These are phyloP conservation scores for Pulveroboletus sp. DNA, from an alignment of 768 basidiomycete genomes.

Conservation along the genomic window DNA sequence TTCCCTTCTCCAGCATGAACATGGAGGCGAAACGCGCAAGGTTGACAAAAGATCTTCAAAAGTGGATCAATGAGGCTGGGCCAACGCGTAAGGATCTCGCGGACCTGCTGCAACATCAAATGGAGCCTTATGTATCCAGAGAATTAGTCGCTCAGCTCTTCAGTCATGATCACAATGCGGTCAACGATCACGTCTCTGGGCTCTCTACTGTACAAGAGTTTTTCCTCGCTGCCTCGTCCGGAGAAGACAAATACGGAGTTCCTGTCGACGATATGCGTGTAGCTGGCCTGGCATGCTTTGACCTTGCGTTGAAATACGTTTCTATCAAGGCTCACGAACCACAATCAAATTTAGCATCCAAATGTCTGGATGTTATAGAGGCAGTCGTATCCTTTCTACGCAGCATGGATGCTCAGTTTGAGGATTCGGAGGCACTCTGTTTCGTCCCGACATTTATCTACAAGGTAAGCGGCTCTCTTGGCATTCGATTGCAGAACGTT, in stretches of 20 bases:
- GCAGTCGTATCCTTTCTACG: constrained; percentile 75
- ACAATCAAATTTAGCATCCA: constrained; percentile 83
- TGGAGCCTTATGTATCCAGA: constrained; percentile 80
- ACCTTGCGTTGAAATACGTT: constrained; percentile 89
- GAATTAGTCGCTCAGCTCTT: constrained; percentile 78
- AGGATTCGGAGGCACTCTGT: constrained; percentile 82
- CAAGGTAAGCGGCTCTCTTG: constrained; percentile 56
- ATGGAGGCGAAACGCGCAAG: constrained; percentile 56
- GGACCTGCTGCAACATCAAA: constrained; percentile 84
- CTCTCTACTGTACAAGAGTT: constrained; percentile 73
- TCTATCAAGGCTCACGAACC: constrained; percentile 89
- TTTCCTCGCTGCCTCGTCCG: constrained; percentile 55
- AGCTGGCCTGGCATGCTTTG: constrained; percentile 81
- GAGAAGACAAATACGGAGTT: constrained; percentile 51
- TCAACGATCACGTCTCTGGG: constrained; percentile 88
- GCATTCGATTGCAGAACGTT: neutral
- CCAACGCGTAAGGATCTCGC: constrained; percentile 83
- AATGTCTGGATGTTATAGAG: constrained; percentile 86
- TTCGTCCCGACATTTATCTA: constrained; percentile 87
- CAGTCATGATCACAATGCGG: constrained; percentile 93
- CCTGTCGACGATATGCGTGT: constrained; percentile 50
- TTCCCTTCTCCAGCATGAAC: constrained; percentile 34
- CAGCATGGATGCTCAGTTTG: constrained; percentile 69
- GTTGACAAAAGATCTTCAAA: constrained; percentile 69
- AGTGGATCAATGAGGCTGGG: constrained; percentile 86